Evolutionary conservation across 208 protist species (phyloP).

Genomic region (Trichomonas vaginalis): DNA sequence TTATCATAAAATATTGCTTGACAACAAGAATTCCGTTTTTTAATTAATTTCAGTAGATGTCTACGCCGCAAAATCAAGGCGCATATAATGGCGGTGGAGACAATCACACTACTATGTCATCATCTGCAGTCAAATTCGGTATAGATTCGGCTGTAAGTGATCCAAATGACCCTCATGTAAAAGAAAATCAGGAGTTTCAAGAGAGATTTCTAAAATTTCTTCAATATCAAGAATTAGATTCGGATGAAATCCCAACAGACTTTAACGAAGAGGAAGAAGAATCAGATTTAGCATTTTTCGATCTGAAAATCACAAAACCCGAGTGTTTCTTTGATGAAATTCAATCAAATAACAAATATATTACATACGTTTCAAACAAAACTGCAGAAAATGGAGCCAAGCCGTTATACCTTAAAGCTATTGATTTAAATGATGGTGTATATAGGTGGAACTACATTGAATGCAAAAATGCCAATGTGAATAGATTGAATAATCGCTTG

Average conservation of each 20-base stretch:
- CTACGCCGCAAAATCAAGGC: not conserved
- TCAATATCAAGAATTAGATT: not conserved
- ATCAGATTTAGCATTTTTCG: not conserved
- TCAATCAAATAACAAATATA: not conserved
- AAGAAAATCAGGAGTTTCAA: not conserved
- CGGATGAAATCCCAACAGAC: not conserved
- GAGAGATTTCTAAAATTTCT: not conserved
- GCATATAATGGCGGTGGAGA: not conserved
- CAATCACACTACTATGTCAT: not conserved
- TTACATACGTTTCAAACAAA: not conserved
- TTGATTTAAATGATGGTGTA: not conserved
- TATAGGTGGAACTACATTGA: not conserved
- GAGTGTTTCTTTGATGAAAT: not conserved
- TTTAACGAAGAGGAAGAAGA: not conserved
- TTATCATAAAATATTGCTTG: no score
- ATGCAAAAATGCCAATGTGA: not conserved
- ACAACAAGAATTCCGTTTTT: not conserved
- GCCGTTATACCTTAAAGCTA: not conserved
- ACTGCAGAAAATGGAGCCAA: not conserved
- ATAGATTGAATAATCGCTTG: not conserved
- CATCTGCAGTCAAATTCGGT: not conserved
- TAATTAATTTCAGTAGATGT: not conserved
- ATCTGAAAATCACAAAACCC: not conserved
- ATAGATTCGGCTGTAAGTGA: not conserved
- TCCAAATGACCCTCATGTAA: not conserved